phyloP scores from a whole-genome alignment of 495 filamentous ascomycete genomes.

The Penicillium waksmanii region DNA sequence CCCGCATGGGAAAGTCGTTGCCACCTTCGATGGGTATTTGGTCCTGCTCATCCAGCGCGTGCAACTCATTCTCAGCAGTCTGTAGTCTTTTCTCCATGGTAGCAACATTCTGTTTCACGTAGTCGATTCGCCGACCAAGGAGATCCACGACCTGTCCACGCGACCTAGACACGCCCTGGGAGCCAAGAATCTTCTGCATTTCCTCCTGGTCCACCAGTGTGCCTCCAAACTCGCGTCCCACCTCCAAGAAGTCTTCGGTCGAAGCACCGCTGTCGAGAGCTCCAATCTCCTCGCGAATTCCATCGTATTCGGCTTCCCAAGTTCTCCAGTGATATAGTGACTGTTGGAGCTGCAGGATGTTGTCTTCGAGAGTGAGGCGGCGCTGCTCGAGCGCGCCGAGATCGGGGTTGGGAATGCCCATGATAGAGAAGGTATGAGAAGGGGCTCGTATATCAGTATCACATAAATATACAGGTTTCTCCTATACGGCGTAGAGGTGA shows the following conservation, averaged over 20 bases:
- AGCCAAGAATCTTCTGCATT: constrained; percentile 42
- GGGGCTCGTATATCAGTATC: background rate
- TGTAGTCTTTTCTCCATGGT: constrained; percentile 68
- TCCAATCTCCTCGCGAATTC: constrained; percentile 76
- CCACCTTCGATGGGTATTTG: constrained; percentile 26
- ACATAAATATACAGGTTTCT: background rate
- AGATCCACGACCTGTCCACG: constrained; percentile 69
- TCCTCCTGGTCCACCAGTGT: constrained; percentile 61
- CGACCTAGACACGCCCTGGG: constrained; percentile 35
- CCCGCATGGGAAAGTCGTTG: constrained; percentile 68
- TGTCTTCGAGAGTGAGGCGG: constrained; percentile 72
- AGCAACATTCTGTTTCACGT: constrained; percentile 78
- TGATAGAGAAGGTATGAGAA: constrained; percentile 15
- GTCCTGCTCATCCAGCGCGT: constrained; percentile 44
- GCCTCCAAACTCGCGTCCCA: constrained; percentile 54
- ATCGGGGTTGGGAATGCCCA: constrained; percentile 39
- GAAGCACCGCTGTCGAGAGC: constrained; percentile 53
- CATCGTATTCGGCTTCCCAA: constrained; percentile 90
- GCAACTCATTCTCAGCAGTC: constrained; percentile 67
- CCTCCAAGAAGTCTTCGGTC: constrained; percentile 53
- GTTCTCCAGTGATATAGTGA: constrained; percentile 85
- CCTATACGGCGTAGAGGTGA: too few species aligned
- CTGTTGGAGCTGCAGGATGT: constrained; percentile 71
- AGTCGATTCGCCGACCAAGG: constrained; percentile 79
- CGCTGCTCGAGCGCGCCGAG: constrained; percentile 69